Percentiles rank a stretch among this genome's conserved stretches.
Conservation (phyloP, 345 rosid species). For the Dovyalis caffra region DNA sequence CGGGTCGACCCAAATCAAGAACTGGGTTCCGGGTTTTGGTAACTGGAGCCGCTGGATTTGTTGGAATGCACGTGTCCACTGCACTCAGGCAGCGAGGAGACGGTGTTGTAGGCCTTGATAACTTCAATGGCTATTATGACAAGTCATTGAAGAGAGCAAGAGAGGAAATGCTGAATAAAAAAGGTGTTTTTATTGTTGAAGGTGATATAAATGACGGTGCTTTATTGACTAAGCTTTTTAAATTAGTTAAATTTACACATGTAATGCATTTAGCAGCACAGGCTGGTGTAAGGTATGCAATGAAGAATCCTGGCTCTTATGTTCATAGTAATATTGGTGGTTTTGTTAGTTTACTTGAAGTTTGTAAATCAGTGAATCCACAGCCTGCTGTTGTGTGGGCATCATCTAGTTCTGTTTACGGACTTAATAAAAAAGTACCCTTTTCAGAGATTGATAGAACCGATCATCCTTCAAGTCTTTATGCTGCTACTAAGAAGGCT, state of each 20-base stretch:
- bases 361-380: constrained; percentile 41
- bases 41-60: constrained; percentile 62
- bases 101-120: constrained; percentile 52
- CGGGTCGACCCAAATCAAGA: constrained; percentile 35
- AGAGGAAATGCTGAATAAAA: constrained; percentile 32
- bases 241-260: constrained; percentile 49
- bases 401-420: constrained; percentile 58
- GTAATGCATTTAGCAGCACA: constrained; percentile 59
- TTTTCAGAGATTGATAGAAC: constrained; percentile 54
- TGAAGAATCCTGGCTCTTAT: constrained; percentile 49
- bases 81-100: constrained; percentile 50
- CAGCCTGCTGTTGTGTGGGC: constrained; percentile 60
- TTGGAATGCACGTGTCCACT: constrained; percentile 50
- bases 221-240: constrained; percentile 41
- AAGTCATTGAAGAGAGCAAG: constrained; percentile 44
- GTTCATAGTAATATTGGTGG: constrained; percentile 54
- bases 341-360: constrained; percentile 47
- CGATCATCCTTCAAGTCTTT: constrained; percentile 48
- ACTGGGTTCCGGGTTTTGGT: constrained; percentile 42
- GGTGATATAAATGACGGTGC: constrained; percentile 45
- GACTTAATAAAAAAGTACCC: constrained; percentile 47
- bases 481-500: constrained; percentile 59
- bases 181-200: constrained; percentile 44
- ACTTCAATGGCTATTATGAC: constrained; percentile 55
- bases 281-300: constrained; percentile 53